phyloP scores from a whole-genome alignment of 352 stramenopile genomes.

The Globisporangium viniferum region DNA sequence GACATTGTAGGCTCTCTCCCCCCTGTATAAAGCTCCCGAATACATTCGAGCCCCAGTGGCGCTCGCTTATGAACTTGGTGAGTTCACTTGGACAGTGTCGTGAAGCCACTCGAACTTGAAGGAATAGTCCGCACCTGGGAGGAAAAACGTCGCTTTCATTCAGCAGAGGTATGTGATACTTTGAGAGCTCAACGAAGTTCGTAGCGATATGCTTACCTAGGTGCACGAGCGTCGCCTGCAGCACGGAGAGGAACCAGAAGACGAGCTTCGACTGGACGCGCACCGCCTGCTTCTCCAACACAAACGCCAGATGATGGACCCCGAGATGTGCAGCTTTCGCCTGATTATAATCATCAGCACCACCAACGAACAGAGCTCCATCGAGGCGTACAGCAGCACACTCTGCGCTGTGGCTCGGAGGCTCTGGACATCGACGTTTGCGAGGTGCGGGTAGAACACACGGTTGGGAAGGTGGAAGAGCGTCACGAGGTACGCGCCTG shows the following conservation, averaged over 20 bases:
- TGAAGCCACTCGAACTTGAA: conserved; percentile 3
- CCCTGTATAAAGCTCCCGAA: neutral
- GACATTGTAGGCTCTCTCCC: neutral
- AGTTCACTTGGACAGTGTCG: neutral
- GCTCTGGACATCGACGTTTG: neutral
- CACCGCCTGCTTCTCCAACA: conserved; percentile 27
- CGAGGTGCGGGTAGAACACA: neutral
- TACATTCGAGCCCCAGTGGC: neutral
- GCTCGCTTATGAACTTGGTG: neutral
- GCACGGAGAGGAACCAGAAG: conserved; percentile 37
- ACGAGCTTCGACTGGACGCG: conserved; percentile 41
- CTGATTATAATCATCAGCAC: neutral
- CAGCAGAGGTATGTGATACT: too few relatives aligned
- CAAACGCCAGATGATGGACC: conserved; percentile 31
- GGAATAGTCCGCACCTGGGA: neutral
- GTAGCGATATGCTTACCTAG: conserved; percentile 14
- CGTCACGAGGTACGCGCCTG: neutral
- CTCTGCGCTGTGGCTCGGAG: neutral
- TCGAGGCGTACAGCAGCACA: neutral
- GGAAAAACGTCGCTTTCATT: too few relatives aligned
- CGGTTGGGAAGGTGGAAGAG: neutral
- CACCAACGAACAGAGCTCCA: neutral
- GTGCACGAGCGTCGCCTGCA: conserved; percentile 38
- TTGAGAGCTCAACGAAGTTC: too few relatives aligned
- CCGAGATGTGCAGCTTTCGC: conserved; percentile 20